Evolutionary conservation across 2,329 filamentous ascomycete genomes (phyloP).

Genomic region (Penicillium janthinellum): DNA sequence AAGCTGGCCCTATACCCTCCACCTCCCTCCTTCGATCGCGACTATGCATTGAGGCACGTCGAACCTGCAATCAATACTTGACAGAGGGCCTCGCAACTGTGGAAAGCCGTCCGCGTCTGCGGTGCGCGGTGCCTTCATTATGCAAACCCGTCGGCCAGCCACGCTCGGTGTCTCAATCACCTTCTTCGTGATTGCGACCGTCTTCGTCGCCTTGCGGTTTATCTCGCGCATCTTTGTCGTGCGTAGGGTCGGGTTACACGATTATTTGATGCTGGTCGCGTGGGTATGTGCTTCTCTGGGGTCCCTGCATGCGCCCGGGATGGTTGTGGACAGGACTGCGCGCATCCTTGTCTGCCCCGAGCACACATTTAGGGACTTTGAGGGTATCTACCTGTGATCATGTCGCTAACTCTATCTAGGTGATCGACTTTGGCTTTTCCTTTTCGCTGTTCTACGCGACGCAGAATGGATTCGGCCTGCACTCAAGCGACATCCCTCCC

Average conservation of each 20-base stretch:
- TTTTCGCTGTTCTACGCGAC: constrained; percentile 50
- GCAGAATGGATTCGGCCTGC: constrained; percentile 47
- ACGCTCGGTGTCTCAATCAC: constrained; percentile 48
- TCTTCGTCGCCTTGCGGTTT: constrained; percentile 75
- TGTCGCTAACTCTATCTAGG: constrained; percentile 23
- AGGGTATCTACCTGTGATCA: background rate
- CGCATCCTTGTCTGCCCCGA: background rate
- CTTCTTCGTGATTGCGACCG: constrained; percentile 64
- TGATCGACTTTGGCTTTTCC: constrained; percentile 50
- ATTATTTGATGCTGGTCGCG: constrained; percentile 77
- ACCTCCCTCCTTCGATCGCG: background rate
- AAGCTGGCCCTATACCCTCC: constrained; percentile 5
- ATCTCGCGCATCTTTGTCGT: constrained; percentile 74
- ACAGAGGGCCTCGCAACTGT: constrained; percentile 3
- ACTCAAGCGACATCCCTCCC: constrained; percentile 40
- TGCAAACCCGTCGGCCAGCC: constrained; percentile 39
- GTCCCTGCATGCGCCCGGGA: constrained; percentile 17
- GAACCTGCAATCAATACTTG: background rate
- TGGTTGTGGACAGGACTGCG: constrained; percentile 1
- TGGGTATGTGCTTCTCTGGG: constrained; percentile 57
- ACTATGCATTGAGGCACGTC: background rate
- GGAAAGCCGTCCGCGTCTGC: background rate
- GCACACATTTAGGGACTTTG: background rate
- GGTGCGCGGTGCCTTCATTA: constrained; percentile 21
- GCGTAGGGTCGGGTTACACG: constrained; percentile 70